These are phyloP conservation scores for Tephrocybe rancida DNA, from an alignment of 768 basidiomycete species.

Conservation along the genomic window DNA sequence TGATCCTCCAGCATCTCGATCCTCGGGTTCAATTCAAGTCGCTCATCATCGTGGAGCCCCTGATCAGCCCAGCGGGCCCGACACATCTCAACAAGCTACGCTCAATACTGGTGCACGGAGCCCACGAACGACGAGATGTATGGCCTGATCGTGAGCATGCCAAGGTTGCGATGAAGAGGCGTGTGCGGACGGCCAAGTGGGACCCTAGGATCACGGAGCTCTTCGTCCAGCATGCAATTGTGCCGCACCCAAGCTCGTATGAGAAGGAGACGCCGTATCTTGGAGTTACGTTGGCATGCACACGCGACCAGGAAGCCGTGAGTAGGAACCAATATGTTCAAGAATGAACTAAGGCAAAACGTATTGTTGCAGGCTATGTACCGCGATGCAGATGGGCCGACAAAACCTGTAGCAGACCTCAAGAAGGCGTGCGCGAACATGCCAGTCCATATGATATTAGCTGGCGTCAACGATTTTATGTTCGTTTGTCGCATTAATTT, in stretches of 20 bases:
- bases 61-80: constrained; percentile 55
- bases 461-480: constrained; percentile 55
- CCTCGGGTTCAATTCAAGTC: constrained; percentile 49
- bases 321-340: constrained; percentile 19
- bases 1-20: constrained; percentile 51
- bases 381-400: constrained; percentile 54
- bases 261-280: constrained; percentile 32
- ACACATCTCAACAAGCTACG: constrained; percentile 44
- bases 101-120: constrained; percentile 42
- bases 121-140: constrained; percentile 50
- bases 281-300: constrained; percentile 57
- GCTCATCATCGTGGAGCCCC: constrained; percentile 64
- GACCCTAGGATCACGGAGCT: constrained; percentile 51
- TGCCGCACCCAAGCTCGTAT: constrained; percentile 26
- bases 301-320: constrained; percentile 64
- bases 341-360: constrained; percentile 1
- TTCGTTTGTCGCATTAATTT: constrained; percentile 24
- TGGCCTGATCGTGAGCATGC: constrained; percentile 55
- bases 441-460: constrained; percentile 59
- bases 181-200: constrained; percentile 45
- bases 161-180: constrained; percentile 31
- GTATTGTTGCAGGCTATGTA: constrained; percentile 57
- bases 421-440: constrained; percentile 37
- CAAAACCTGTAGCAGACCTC: constrained; percentile 52
- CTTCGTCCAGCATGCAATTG: constrained; percentile 49